Conservation (phyloP, 768 basidiomycete species). For the Tylopilus cervinicoccineus region DNA sequence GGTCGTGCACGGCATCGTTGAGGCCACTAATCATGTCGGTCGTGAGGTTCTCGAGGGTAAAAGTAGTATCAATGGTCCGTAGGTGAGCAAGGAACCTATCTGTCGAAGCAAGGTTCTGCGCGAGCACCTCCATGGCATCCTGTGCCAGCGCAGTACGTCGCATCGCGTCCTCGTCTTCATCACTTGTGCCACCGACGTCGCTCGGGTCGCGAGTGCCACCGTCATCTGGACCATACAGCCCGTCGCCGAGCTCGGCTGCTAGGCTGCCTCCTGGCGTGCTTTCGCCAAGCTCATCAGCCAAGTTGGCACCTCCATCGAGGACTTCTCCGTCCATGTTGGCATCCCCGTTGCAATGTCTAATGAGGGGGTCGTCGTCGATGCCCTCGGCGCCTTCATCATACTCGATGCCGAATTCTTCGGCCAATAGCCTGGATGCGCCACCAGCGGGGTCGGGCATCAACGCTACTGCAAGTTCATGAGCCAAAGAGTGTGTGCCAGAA, state of each 20-base stretch:
- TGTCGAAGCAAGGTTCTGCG: constrained; percentile 71
- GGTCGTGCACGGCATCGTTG: constrained; percentile 69
- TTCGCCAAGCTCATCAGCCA: constrained; percentile 41
- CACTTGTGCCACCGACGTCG: constrained; percentile 11
- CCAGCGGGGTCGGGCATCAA: constrained; percentile 83
- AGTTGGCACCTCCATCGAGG: constrained; percentile 30
- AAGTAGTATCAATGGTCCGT: constrained; percentile 56
- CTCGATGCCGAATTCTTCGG: constrained; percentile 87
- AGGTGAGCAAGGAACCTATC: constrained; percentile 74
- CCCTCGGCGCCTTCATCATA: constrained; percentile 86
- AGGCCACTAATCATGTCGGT: constrained; percentile 73
- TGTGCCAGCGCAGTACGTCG: constrained; percentile 26
- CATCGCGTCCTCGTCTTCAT: constrained; percentile 27
- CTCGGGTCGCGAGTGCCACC: constrained; percentile 11
- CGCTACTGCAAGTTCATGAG: constrained; percentile 83
- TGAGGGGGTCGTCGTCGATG: constrained; percentile 43
- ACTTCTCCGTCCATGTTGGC: constrained; percentile 28
- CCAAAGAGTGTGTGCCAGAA: constrained; percentile 57
- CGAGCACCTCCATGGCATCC: constrained; percentile 71
- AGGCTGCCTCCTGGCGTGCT: constrained; percentile 16
- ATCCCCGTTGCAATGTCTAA: constrained; percentile 24
- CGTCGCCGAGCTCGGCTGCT: constrained; percentile 26
- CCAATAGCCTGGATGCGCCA: constrained; percentile 65
- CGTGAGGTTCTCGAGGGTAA: constrained; percentile 61
- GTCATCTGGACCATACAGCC: constrained; percentile 10